Percentiles rank a stretch among this genome's conserved stretches.
phyloP scores from a whole-genome alignment of 73 alveolate genomes.

The Paramecium pentaurelia region DNA sequence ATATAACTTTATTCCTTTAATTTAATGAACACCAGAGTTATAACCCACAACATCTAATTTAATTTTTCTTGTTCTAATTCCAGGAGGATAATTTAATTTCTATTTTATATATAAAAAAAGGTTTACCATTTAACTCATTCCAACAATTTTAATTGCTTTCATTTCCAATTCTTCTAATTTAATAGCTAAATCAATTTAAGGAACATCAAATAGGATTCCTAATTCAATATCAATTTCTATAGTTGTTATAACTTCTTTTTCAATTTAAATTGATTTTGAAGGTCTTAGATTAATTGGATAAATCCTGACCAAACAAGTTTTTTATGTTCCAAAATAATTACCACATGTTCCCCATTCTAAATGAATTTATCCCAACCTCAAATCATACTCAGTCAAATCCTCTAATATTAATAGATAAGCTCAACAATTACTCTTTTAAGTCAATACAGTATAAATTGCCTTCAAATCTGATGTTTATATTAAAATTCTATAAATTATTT shows the following conservation, averaged over 20 bases:
- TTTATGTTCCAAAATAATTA: neutral
- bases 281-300: neutral
- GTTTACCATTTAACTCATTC: slow-evolving; percentile 28
- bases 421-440: neutral
- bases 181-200: neutral
- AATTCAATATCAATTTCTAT: neutral
- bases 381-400: slow-evolving; percentile 17
- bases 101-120: neutral
- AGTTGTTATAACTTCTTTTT: neutral
- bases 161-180: slow-evolving; percentile 42
- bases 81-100: neutral
- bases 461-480: neutral
- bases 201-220: neutral
- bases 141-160: slow-evolving; percentile 31
- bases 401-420: neutral
- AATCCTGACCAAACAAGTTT: slow-evolving; percentile 13
- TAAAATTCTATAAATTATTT: neutral
- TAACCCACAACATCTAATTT: neutral
- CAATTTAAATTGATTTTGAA: neutral
- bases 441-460: neutral
- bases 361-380: slow-evolving; percentile 21
- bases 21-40: neutral
- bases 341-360: slow-evolving; percentile 45
- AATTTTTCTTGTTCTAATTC: neutral
- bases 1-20: neutral